Evolutionary conservation across 106 monocot genomes (phyloP).

Genomic region (Dendrobium huoshanense): DNA sequence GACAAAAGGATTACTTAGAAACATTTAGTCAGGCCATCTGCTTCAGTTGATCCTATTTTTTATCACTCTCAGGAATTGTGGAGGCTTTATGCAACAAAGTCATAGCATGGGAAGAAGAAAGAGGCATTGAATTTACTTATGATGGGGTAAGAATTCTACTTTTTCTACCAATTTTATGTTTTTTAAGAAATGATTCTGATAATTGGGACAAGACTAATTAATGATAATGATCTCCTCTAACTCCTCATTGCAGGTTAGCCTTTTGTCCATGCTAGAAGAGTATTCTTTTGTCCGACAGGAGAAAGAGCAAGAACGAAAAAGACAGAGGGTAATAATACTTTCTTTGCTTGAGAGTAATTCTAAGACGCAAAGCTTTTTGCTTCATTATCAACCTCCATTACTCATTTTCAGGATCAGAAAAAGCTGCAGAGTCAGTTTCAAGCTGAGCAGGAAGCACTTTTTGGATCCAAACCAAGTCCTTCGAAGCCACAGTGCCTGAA

Average conservation of each 20-base stretch:
- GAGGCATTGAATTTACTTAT: conserved; percentile 44
- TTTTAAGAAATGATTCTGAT: not conserved
- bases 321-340: conserved; percentile 35
- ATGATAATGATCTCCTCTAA: too few relatives aligned
- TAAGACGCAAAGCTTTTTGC: not conserved
- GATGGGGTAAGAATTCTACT: conserved; percentile 43
- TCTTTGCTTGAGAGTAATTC: not conserved
- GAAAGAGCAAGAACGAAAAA: conserved; percentile 57
- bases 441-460: conserved; percentile 68
- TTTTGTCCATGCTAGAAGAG: conserved; percentile 72
- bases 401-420: conserved; percentile 52
- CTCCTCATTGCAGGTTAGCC: conserved; percentile 27
- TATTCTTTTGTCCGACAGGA: conserved; percentile 48
- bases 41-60: not conserved
- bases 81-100: conserved; percentile 47
- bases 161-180: not conserved
- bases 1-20: not conserved
- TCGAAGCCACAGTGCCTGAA: conserved; percentile 46
- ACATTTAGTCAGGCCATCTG: not conserved
- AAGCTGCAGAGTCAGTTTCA: conserved; percentile 63
- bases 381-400: not conserved
- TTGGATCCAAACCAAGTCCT: conserved; percentile 69
- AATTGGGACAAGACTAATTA: too few relatives aligned
- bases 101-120: conserved; percentile 65
- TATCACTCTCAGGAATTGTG: conserved; percentile 30